Base-by-base conservation (phyloP, 345 rosid species). In the Eucalyptus curtisii region DNA sequence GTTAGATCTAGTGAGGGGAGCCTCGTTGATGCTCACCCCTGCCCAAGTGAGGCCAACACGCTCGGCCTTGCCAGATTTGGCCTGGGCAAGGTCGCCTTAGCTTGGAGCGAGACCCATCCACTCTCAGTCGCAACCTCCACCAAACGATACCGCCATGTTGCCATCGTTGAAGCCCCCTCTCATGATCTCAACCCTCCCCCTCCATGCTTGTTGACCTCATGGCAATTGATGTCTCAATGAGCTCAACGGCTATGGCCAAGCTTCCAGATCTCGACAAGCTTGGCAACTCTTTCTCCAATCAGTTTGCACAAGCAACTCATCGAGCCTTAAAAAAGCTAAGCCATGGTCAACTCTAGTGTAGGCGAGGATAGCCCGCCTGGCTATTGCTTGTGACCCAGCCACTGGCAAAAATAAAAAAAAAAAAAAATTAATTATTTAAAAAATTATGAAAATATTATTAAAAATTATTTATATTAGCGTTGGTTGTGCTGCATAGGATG, bases 21-120 rank as follows among this genome's bases (percentile, higher is more conserved):
- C 25, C 25, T 20, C 10, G 2, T 52, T 52, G 57, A 20, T 0
- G 0, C 57, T 52, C 25, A 19, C 57, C 57, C 57, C 0, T 20
- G 0, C 57, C 57, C 25, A 0, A 52, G 25, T 20, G 25, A 52
- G 57, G 2, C 57, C 10, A 52, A 0, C 57, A 20, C 0, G 0
- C 24, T 52, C 6, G 6, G 30, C 61, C 2, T 24, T 55, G 30
- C 61, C 0, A 22, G 3, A 55, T 55, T 24, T 24, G 30, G 3
- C 61, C 30, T 24, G 3, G 37, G 40, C 22, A 9, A 66, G 79
- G 42, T 8, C 1, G 0, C 19, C 79, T 2, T 31, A 17, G 79
- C 40, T 31, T n/a, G 42, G 22, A 33, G 40, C 3, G 10, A 31
- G 79, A 31, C 42, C 40, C 20, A 66, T 15, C 22, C 79, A n/a